Base-by-base conservation (phyloP, 257 asterid species). In the Galeopsis tetrahit region DNA sequence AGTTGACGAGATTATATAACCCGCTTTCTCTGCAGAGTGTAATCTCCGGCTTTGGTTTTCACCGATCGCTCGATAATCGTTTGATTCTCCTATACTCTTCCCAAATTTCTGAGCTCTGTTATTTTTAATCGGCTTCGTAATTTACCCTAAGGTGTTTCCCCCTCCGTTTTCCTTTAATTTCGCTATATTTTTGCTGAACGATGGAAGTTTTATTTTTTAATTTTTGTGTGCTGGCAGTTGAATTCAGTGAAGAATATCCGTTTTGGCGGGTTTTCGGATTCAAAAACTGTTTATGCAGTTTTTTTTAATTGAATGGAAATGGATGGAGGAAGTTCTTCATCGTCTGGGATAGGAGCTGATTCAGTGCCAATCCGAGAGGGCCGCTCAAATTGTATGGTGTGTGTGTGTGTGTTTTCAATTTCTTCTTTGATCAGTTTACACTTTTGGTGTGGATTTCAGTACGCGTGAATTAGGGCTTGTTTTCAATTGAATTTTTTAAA, bases 291-390 rank as follows among this genome's bases (percentile, higher is more conserved):
- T 21, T 21, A 21, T 21, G 28, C 28, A 21, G 28, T 21, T 21
- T 21, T 21, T 21, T 21, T 21, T 21, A 21, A 39, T 78, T 63
- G 73, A 55, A 85, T 68, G 87, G 87, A 85, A 72, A 78, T 80
- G 80, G 87, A 82, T 28, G 79, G 32, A 58, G 58, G 75, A 33
- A 70, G 77, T 49, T 63, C 82, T 49, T 2, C 67, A 8, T 46
- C 76, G 3, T 66, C 76, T 75, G 80, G 57, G 43, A 82, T 48
- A 38, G 79, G 72, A 78, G 63, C 79, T 68, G 73, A 73, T 56
- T 52, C 81, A 34, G 79, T 74, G 63, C 71, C 85, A 3, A 57
- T 38, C 40, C 71, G 70, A 39, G 81, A n/a, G 46, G 68, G 81
- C 75, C 81, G 83, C 66, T 77, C 85, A 63, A 72, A 75, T 68